Percentiles rank a stretch among this genome's conserved stretches.
Evolutionary conservation across 345 rosid genomes (phyloP).

Genomic region (Boechera retrofracta): DNA sequence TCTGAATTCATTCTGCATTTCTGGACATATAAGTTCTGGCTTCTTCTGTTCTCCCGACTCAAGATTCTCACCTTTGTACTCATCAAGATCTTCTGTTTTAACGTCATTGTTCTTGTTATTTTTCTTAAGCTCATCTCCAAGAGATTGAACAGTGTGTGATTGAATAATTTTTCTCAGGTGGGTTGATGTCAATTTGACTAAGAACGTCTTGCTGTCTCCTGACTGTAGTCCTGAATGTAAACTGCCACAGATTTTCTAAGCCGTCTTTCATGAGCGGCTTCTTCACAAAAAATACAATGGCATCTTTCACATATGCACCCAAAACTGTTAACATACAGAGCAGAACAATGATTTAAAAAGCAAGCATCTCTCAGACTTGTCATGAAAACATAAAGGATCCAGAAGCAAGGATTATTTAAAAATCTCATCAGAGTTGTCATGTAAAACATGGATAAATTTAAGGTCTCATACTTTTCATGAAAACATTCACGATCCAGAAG

Average conservation of each 20-base stretch:
- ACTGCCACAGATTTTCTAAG: slow-evolving; percentile 57
- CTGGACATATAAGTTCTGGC: neutral
- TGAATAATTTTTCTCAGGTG: neutral
- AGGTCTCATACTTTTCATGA: neutral
- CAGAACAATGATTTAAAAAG: slow-evolving; percentile 25
- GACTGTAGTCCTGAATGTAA: slow-evolving; percentile 30
- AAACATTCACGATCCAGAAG: neutral
- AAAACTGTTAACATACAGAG: slow-evolving; percentile 43
- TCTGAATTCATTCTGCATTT: slow-evolving; percentile 4
- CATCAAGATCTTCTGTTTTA: neutral
- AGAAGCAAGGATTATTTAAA: neutral
- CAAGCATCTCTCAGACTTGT: slow-evolving; percentile 5
- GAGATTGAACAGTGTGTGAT: slow-evolving; percentile 6
- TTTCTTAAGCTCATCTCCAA: neutral
- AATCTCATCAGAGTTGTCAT: neutral
- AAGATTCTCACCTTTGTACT: slow-evolving; percentile 5
- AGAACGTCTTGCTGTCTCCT: neutral
- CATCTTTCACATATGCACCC: slow-evolving; percentile 39
- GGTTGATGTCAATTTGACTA: slow-evolving; percentile 6
- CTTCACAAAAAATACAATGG: slow-evolving; percentile 46
- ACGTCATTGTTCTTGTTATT: slow-evolving; percentile 16
- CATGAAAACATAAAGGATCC: neutral
- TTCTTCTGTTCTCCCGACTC: slow-evolving; percentile 20
- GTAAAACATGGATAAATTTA: neutral
- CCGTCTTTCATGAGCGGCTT: slow-evolving; percentile 51